These are phyloP conservation scores for Nitzschia sp. DNA, from an alignment of 108 stramenopile genomes.

Conservation along the genomic window DNA sequence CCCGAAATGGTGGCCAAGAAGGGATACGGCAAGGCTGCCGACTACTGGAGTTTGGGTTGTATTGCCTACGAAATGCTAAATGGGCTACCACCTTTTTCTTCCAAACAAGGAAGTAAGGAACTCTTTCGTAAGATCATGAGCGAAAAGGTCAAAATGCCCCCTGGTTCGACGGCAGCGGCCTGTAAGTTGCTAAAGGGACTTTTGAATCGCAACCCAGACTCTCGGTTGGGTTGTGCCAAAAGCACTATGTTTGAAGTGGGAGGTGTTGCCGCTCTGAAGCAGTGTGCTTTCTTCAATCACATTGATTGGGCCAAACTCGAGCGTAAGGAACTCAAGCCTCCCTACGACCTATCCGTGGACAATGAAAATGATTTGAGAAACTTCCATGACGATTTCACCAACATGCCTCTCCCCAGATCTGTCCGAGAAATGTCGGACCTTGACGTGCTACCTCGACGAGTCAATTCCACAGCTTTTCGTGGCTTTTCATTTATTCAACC, in stretches of 20 bases:
- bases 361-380: slow-evolving; percentile 75
- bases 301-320: slow-evolving; percentile 92
- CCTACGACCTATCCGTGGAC: slow-evolving; percentile 66
- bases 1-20: slow-evolving; percentile 93
- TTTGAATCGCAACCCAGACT: slow-evolving; percentile 85
- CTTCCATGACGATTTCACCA: slow-evolving; percentile 87
- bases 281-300: slow-evolving; percentile 77
- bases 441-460: slow-evolving; percentile 49
- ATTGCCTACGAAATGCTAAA: slow-evolving; percentile 95
- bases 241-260: slow-evolving; percentile 97
- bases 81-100: slow-evolving; percentile 92
- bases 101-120: slow-evolving; percentile 82
- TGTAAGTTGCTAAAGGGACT: slow-evolving; percentile 89
- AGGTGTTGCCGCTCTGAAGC: slow-evolving; percentile 91
- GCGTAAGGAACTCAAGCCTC: slow-evolving; percentile 70
- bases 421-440: slow-evolving; percentile 68
- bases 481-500: slow-evolving; percentile 89
- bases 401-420: slow-evolving; percentile 79
- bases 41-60: slow-evolving; percentile 96
- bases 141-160: slow-evolving; percentile 90
- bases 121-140: slow-evolving; percentile 94
- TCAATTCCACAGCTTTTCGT: slow-evolving; percentile 68
- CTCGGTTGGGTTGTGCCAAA: slow-evolving; percentile 86
- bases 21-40: slow-evolving; percentile 96
- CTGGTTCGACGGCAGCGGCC: slow-evolving; percentile 74